These are phyloP conservation scores for Clavaria fumosa DNA, from an alignment of 768 basidiomycete genomes.

Conservation along the genomic window DNA sequence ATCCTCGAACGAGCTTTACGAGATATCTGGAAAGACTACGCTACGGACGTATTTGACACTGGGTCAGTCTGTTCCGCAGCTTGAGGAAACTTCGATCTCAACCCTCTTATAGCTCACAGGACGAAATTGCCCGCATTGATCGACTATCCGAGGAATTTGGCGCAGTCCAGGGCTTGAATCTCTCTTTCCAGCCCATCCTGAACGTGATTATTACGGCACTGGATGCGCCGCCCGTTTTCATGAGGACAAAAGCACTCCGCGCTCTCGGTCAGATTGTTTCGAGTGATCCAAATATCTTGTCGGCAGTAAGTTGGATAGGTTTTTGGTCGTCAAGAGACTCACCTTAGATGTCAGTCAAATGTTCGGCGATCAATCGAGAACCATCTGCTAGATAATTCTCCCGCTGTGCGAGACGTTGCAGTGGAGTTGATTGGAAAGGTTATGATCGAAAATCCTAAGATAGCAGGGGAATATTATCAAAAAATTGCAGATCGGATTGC, in stretches of 20 bases:
- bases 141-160: conserved; percentile 62
- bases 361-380: conserved; percentile 81
- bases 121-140: conserved; percentile 56
- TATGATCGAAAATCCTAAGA: conserved; percentile 73
- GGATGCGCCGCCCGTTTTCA: conserved; percentile 77
- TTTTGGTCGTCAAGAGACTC: conserved; percentile 3
- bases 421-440: conserved; percentile 98
- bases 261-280: conserved; percentile 83
- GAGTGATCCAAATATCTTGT: conserved; percentile 73
- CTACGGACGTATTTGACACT: conserved; percentile 65
- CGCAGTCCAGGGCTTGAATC: conserved; percentile 56
- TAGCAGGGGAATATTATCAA: conserved; percentile 81
- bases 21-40: conserved; percentile 56
- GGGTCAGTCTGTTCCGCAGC: conserved; percentile 31
- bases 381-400: conserved; percentile 81
- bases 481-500: conserved; percentile 84
- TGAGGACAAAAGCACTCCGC: conserved; percentile 86
- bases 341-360: conserved; percentile 31
- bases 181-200: conserved; percentile 74
- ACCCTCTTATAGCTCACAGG: conserved; percentile 38
- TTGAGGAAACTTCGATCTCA: background rate
- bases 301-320: conserved; percentile 34
- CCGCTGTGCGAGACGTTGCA: conserved; percentile 91
- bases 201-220: conserved; percentile 63
- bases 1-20: conserved; percentile 49